Base-by-base conservation (phyloP, 139 green algal species). In the Chlorella sp. region DNA sequence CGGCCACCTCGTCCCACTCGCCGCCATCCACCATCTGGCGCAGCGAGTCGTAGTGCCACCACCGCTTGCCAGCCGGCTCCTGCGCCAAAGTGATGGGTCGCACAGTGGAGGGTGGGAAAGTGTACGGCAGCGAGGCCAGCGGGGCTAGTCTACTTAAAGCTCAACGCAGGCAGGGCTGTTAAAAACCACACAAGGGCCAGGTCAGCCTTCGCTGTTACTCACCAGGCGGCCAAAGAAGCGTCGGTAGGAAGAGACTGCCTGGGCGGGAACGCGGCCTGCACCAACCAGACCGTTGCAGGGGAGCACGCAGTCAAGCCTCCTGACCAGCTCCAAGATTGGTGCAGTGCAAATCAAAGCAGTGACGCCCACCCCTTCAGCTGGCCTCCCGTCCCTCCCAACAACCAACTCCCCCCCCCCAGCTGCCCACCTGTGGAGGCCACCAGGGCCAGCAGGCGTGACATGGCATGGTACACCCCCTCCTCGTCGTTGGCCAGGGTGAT, bases 1-100 rank as follows among this genome's bases (percentile, higher is more conserved):
- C 38, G 38, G 69, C 69, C 30, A 82, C 41, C 18, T 82, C 57
- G 11, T 38, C 76, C 76, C 76, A 82, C 34, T 82, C 76, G 5
- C 26, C 60, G 2, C 34, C 15, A 5, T 82, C 60, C 0, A 71
- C 64, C 34, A 82, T 39, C 60, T 71, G 56, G 60, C 71, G 56
- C 32, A 82, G 60, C 7, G 47, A 70, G 57, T 82, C 76, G 36
- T 72, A 82, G 26, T 34, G 20, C 26, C 57, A 82, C 57, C 56
- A 82, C 26, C 76, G 56, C 57, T 67, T 56, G 18, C 76, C 76
- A 3, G 65, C 56, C 0, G 76, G 76, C 25, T 82, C 76, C 51
- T 60, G 51, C 51, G 21, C 13, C 9, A 9, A 51, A n/a, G n/a
- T n/a, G n/a, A n/a, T n/a, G n/a, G n/a, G n/a, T n/a, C n/a, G n/a